A percentile compares a stretch with the other conserved stretches of the same genome.
These are phyloP conservation scores for Pyrus pyrifolia DNA, from an alignment of 306 rosid species.

Conservation along the genomic window DNA sequence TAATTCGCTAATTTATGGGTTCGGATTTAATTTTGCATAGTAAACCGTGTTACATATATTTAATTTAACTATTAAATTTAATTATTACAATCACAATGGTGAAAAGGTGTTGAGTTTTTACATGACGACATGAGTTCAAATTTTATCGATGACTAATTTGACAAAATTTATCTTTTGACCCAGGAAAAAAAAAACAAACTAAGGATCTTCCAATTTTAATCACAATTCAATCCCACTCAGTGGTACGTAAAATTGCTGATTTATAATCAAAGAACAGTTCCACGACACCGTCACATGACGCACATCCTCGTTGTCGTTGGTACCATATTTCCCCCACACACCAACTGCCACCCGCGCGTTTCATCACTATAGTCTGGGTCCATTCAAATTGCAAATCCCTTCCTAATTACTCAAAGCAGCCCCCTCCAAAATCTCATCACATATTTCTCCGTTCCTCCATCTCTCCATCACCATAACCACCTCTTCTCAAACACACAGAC, in stretches of 20 bases:
- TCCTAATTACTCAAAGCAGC: neutral
- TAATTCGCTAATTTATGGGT: no score
- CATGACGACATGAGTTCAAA: no score
- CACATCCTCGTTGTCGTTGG: neutral
- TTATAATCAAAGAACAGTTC: neutral
- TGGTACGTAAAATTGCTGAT: no score
- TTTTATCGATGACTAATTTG: accelerated
- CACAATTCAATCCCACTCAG: no score
- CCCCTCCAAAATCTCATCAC: neutral
- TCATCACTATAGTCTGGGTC: neutral
- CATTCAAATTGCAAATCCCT: neutral
- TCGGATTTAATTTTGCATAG: no score
- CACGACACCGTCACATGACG: neutral
- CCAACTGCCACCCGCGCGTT: neutral
- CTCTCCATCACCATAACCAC: neutral
- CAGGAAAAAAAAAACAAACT: no score
- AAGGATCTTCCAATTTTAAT: no score
- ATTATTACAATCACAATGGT: no score
- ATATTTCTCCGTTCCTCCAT: neutral
- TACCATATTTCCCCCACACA: neutral
- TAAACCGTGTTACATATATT: no score
- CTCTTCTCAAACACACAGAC: neutral
- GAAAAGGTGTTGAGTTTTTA: accelerated
- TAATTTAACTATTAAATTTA: no score
- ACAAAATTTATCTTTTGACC: no score